A percentile compares a stretch with the other conserved stretches of the same genome.
phyloP scores from a whole-genome alignment of 257 asterid genomes.

The Penstemon davidsonii region DNA sequence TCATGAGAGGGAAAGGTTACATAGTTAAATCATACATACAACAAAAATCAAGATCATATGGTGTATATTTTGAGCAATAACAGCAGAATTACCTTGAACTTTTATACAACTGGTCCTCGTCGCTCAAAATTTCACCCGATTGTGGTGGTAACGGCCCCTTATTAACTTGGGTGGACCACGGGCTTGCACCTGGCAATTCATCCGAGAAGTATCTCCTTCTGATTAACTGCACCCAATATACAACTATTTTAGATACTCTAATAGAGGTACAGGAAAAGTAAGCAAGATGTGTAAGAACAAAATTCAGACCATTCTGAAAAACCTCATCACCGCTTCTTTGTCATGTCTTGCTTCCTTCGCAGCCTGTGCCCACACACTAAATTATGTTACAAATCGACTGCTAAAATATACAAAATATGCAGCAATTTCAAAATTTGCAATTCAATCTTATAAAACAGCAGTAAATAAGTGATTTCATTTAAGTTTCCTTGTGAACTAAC shows the following conservation, averaged over 20 bases:
- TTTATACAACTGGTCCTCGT: constrained; percentile 67
- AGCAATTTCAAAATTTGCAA: neutral
- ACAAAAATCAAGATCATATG: no score
- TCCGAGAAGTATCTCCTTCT: constrained; percentile 98
- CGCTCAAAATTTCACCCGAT: constrained; percentile 71
- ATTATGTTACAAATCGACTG: neutral
- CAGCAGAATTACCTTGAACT: constrained; percentile 45
- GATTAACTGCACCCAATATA: constrained; percentile 62
- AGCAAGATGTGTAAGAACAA: constrained; percentile 18
- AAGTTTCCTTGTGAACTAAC: neutral
- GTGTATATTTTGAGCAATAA: no score
- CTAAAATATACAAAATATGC: neutral
- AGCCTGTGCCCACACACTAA: constrained; percentile 52
- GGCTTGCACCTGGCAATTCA: constrained; percentile 69
- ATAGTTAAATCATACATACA: no score
- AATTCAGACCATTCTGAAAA: constrained; percentile 73
- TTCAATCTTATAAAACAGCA: neutral
- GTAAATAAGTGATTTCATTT: neutral
- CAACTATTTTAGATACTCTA: constrained; percentile 24
- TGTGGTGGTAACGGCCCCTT: constrained; percentile 37
- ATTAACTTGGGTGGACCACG: constrained; percentile 62
- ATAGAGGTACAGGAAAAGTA: constrained; percentile 13
- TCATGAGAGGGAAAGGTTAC: no score
- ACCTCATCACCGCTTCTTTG: constrained; percentile 88
- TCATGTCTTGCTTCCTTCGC: constrained; percentile 94